Base-by-base conservation (phyloP, 2,329 filamentous ascomycete species). In the Mycosphaerella arachidis region DNA sequence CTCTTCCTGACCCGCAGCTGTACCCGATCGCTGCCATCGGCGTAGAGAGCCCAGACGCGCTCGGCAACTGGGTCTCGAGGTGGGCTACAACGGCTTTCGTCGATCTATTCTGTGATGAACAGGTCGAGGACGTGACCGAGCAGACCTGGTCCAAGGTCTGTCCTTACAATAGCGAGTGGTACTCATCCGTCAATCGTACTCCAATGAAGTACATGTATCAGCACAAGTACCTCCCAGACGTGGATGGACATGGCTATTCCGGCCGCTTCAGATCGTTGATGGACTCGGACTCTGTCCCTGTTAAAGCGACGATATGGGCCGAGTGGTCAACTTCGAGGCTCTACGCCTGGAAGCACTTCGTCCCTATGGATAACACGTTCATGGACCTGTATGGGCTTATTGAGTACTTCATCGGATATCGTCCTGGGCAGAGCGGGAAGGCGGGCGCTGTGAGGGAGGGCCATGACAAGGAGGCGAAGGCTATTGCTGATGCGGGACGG, bases 401-500 rank as follows among this genome's bases (percentile, higher is more conserved):
- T 7, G 43, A 40, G 43, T 56, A 56, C 30, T 56, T 56, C 29
- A 31, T 56, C 16, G 54, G 54, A 5, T 54, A 54, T 40, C 30
- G 6, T 13, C 30, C 29, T 8, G 7, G 31, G 8, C 31, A 27
- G 16, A 33, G 24, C 16, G 18, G 52, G 6, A 48, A 30, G 16
- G 46, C 18, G 27, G 46, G 24, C 20, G 46, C 18, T 3, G 46
- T 30, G 20, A 54, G 52, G 52, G 20, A 43, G 18, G 52, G 52
- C 9, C 52, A 54, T 40, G 52, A 54, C 35, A 9, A 24, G n/a
- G 16, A 54, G 18, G 55, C 55, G 29, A 54, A 27, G 16, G 46
- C 18, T 79, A 90, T 92, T 67, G 85, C 87, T 4, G 80, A 84
- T 58, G 76, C 86, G 63, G 88, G 89, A 1, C 78, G 80, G 55